Evolutionary conservation across 2,329 filamentous ascomycete species (phyloP), one percentile per base, ranked within the genome.

Genomic region (Pseudogymnoascus sp.): DNA sequence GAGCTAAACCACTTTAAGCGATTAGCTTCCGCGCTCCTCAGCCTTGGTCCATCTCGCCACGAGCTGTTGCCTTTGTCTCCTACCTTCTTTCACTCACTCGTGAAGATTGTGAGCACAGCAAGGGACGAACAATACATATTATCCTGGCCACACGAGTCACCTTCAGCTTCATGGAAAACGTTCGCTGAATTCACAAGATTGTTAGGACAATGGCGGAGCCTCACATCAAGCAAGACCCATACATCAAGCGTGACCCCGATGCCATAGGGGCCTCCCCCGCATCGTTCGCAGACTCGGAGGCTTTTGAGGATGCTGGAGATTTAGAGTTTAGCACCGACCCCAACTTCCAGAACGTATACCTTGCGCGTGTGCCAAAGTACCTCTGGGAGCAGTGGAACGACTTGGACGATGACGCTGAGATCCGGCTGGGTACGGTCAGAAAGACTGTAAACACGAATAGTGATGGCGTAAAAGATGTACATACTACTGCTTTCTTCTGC

Each of bases 311-410:
- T 69, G 81, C 82, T 2, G 84, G 84, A 45, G 85, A 87, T 65
- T 72, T 87, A 15, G 84, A 87, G 61, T 87, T 87, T 70, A 73
- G 73, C 58, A 65, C 64, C 40, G 67, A 72, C 33, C 65, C 67
- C 6, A 64, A 63, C 4, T 71, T 66, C 31, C 77, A 82, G 67
- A 74, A 72, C 60, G 72, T 84, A 31, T 95, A 90, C 78, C 80
- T 96, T 59, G 87, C 89, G 60, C 87, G 90, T 66, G 80, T 96
- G 45, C 91, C 92, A 18, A 85, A 86, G 66, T 88, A 89, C 72
- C 80, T 96, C 62, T 94, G 90, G 86, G 84, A 93, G 67, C 82
- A 87, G 48, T 95, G 92, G 89, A 77, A 78, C 29, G 81, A 86
- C 67, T 76, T 95, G 12, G 87, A 90, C 69, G 89, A 93, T 65